A percentile compares a stretch with the other conserved stretches of the same genome.
Conservation (phyloP, 768 basidiomycete genomes). For the Lactarius vividus region DNA sequence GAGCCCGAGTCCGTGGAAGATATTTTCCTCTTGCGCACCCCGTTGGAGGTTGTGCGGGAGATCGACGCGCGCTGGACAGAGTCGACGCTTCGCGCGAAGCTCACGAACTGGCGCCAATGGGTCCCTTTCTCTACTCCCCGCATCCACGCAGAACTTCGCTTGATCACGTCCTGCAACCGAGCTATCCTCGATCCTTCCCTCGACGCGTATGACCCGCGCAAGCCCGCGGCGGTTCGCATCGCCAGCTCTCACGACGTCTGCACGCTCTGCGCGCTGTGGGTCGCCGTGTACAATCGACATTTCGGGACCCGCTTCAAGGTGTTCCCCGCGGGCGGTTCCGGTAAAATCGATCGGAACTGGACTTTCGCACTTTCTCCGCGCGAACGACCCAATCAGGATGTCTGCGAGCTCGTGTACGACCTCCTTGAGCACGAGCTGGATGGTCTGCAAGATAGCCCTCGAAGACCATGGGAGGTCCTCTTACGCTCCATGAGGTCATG, state of each 20-base stretch:
- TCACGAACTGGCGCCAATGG: conserved; percentile 14
- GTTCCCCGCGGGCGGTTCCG: conserved; percentile 20
- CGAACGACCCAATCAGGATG: conserved; percentile 23
- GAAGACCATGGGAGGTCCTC: not conserved
- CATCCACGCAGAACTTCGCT: conserved; percentile 23
- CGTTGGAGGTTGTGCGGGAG: conserved; percentile 21
- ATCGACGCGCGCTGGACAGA: conserved; percentile 22
- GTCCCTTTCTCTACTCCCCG: conserved; percentile 17
- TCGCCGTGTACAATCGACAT: conserved; percentile 22
- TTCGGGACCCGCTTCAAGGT: conserved; percentile 24
- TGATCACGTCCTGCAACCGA: conserved; percentile 22
- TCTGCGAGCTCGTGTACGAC: conserved; percentile 19
- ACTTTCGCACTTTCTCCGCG: conserved; percentile 17
- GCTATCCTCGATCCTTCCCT: conserved; percentile 18
- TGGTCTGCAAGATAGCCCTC: conserved; percentile 2
- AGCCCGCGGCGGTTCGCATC: conserved; percentile 18
- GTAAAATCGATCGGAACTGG: conserved; percentile 23
- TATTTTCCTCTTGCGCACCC: conserved; percentile 19
- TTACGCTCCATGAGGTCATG: conserved; percentile 10
- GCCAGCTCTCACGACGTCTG: conserved; percentile 24
- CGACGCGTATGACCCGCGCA: conserved; percentile 23
- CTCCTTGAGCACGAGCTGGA: conserved; percentile 22
- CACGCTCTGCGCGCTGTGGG: conserved; percentile 24
- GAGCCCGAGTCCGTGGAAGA: conserved; percentile 18
- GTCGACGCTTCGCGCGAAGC: conserved; percentile 14